Evolutionary conservation across 83 land plant species (phyloP).

Genomic region (Isoetes engelmannii): DNA sequence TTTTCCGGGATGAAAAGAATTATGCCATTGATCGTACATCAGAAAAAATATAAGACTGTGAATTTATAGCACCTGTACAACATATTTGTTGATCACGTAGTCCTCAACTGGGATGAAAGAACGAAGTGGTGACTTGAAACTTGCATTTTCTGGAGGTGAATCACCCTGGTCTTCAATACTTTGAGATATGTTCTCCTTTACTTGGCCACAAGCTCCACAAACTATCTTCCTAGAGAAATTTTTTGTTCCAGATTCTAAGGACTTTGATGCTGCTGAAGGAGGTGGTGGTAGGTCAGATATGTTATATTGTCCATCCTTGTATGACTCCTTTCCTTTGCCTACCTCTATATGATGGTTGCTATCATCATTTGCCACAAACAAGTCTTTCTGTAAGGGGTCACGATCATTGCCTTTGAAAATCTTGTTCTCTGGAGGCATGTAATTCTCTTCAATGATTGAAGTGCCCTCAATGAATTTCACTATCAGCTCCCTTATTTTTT

Average conservation of each 20-base stretch:
- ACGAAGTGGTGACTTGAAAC: constrained; percentile 13
- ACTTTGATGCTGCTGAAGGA: too few relatives aligned
- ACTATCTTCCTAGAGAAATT: not conserved
- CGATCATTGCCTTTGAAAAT: not conserved
- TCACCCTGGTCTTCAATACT: too few relatives aligned
- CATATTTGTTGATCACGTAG: constrained; percentile 26
- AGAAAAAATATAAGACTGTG: not conserved
- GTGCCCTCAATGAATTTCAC: constrained; percentile 21
- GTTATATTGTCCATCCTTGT: too few relatives aligned
- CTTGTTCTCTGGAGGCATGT: not conserved
- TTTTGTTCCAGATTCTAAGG: not conserved
- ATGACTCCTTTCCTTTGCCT: too few relatives aligned
- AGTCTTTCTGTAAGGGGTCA: not conserved
- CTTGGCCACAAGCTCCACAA: not conserved
- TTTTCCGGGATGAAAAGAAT: too few relatives aligned
- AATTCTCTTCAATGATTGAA: not conserved
- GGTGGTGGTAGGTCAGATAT: too few relatives aligned
- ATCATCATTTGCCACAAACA: not conserved
- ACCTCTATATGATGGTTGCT: too few relatives aligned
- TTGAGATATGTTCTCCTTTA: constrained; percentile 1
- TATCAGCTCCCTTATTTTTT: constrained; percentile 25
- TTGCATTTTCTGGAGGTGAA: too few relatives aligned
- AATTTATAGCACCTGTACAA: constrained; percentile 14
- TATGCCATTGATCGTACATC: not conserved
- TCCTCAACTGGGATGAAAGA: constrained; percentile 41